phyloP scores from a whole-genome alignment of 2,329 filamentous ascomycete genomes.

The Capronia americana region DNA sequence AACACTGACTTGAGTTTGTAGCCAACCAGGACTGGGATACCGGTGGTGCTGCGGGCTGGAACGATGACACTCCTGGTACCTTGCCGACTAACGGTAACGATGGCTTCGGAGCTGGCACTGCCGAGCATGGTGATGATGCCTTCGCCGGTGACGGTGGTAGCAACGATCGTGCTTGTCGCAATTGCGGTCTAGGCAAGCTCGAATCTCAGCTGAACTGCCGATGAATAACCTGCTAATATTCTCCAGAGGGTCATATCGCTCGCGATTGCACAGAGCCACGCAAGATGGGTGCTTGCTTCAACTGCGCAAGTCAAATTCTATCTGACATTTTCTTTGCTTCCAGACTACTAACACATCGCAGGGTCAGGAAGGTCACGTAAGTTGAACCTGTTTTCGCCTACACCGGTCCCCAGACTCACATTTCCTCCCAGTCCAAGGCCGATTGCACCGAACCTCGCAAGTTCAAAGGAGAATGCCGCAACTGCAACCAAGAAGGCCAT shows the following conservation, averaged over 20 bases:
- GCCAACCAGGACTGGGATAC: not conserved
- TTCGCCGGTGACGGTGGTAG: not conserved
- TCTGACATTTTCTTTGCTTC: not conserved
- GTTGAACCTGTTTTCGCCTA: conserved; percentile 4
- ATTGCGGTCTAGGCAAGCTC: conserved; percentile 37
- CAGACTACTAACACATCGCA: conserved; percentile 21
- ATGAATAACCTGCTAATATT: conserved; percentile 17
- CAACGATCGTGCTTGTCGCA: conserved; percentile 33
- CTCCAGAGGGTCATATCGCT: conserved; percentile 41
- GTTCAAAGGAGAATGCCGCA: conserved; percentile 55
- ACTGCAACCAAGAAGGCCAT: conserved; percentile 55
- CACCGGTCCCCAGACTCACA: conserved; percentile 1
- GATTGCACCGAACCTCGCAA: conserved; percentile 56
- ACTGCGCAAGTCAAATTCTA: conserved; percentile 43
- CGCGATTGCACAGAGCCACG: conserved; percentile 52
- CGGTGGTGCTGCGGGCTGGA: conserved; percentile 4
- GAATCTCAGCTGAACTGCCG: conserved; percentile 2
- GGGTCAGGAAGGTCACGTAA: conserved; percentile 49
- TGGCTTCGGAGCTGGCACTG: not conserved
- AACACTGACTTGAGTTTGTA: not conserved
- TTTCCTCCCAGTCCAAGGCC: conserved; percentile 46
- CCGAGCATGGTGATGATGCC: not conserved
- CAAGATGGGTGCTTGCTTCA: conserved; percentile 53
- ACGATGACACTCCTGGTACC: not conserved
- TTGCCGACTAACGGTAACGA: not conserved